Evolutionary conservation across 352 stramenopile genomes (phyloP), one percentile per base, ranked within the genome.

Genomic region (Phytophthora rubi): DNA sequence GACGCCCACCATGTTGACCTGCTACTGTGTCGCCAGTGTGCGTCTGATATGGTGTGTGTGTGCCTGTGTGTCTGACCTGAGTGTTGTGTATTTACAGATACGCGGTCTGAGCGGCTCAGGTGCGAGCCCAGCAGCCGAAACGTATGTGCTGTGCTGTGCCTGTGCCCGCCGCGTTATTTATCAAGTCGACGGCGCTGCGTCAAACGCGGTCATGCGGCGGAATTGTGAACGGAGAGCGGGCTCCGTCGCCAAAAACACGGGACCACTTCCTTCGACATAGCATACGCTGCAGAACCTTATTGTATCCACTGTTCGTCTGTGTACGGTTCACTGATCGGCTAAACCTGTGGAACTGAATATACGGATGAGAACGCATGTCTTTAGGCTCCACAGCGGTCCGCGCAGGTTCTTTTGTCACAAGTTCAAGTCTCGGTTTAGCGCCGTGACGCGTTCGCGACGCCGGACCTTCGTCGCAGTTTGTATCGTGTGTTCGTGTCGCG

Each of bases 1-100:
- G 53, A 81, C 70, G 49, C 73, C 70, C 57, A 81, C 65, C 70
- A 78, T 80, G 18, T 35, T 69, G 42, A 54, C 51, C 53, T 60
- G 49, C 12, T 57, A 16, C 35, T 48, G 39, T 48, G 39, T 48
- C 39, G 13, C 4, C 39, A 15, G 39, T 21, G 8, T 26, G n/a
- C 45, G 45, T 16, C 42, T 48, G 33, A n/a, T 35, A 15, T 21
- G 51, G 23, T 6, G 26, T 30, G 26, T 2, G 4, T 6, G 2
- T 16, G 35, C 35, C 37, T 52, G 26, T 53, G 37, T 57, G 45
- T 59, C 48, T 51, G 53, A 49, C 53, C 48, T 51, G 53, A 49
- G 5, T 48, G 15, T 10, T 0, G 39, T 59, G 44, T 49, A 47
- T 54, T 45, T 44, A 16, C 26, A 63, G 42, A 15, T 28, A 33